These are phyloP conservation scores for Mucor irregularis DNA, from an alignment of 371 early-diverging fungal species.

Conservation along the genomic window DNA sequence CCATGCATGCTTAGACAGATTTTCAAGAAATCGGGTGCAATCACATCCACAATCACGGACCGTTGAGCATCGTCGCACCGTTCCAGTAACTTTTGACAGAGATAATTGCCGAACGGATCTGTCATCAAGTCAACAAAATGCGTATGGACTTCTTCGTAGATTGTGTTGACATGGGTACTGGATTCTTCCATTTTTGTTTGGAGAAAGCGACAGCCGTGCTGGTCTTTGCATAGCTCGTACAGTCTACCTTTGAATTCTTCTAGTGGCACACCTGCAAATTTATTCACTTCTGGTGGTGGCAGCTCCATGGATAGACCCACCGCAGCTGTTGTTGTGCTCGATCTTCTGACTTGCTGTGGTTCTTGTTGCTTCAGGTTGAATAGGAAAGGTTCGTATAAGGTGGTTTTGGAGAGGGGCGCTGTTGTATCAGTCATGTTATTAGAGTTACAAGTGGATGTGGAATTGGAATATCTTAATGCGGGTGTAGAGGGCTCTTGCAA, in stretches of 20 bases:
- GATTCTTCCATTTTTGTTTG: constrained; percentile 76
- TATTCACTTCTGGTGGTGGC: not conserved
- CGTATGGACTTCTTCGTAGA: constrained; percentile 73
- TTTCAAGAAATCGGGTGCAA: constrained; percentile 72
- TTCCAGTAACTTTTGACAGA: constrained; percentile 89
- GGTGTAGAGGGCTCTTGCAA: constrained; percentile 5
- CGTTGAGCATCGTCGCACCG: constrained; percentile 75
- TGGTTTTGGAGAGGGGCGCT: no score
- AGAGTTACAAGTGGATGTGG: not conserved
- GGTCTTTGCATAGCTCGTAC: constrained; percentile 83
- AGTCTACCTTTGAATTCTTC: constrained; percentile 75
- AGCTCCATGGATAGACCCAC: not conserved
- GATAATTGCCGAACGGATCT: constrained; percentile 92
- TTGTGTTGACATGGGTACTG: constrained; percentile 42
- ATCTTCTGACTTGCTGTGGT: not conserved
- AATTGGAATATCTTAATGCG: not conserved
- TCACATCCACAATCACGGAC: constrained; percentile 66
- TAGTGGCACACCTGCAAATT: constrained; percentile 65
- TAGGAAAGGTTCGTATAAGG: not conserved
- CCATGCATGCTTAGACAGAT: constrained; percentile 96
- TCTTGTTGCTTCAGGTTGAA: not conserved
- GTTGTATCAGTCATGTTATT: not conserved
- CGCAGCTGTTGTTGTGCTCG: not conserved
- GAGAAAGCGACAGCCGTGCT: constrained; percentile 87
- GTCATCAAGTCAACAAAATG: constrained; percentile 85